These are phyloP conservation scores for Monosporascus sp. DNA, from an alignment of 2,329 filamentous ascomycete genomes.

Conservation along the genomic window DNA sequence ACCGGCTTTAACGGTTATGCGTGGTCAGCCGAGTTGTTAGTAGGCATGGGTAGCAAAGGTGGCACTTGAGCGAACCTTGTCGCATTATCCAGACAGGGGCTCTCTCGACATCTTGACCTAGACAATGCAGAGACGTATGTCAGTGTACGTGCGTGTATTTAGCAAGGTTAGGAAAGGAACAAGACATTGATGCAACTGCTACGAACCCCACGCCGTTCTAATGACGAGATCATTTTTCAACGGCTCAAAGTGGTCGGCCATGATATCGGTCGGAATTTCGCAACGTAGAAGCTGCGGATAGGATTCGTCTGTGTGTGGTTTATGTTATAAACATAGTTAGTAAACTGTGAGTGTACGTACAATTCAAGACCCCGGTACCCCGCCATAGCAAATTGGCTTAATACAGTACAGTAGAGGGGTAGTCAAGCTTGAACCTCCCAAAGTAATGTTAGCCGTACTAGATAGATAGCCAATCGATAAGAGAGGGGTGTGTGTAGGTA, in stretches of 20 bases:
- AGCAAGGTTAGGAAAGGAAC: background rate
- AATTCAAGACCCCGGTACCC: too few relatives aligned
- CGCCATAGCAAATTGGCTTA: too few relatives aligned
- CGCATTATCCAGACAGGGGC: constrained; percentile 99
- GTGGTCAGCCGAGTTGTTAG: constrained; percentile 3
- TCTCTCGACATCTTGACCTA: constrained; percentile 85
- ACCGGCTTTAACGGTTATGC: constrained; percentile 56
- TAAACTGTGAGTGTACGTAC: too few relatives aligned
- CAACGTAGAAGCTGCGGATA: background rate
- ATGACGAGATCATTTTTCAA: constrained; percentile 91
- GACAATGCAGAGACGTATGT: constrained; percentile 12
- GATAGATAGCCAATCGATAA: too few relatives aligned
- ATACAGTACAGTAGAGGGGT: too few relatives aligned
- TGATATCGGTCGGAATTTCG: constrained; percentile 31
- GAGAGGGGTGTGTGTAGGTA: too few relatives aligned
- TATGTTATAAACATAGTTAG: too few relatives aligned
- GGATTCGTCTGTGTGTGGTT: background rate
- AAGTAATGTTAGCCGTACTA: too few relatives aligned
- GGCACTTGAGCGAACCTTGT: constrained; percentile 60
- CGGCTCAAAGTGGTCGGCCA: constrained; percentile 70
- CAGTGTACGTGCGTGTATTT: constrained; percentile 7
- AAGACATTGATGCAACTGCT: background rate
- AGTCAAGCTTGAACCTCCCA: too few relatives aligned
- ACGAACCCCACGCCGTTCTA: constrained; percentile 78
- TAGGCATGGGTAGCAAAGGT: too few relatives aligned